These are phyloP conservation scores for Croton setiger DNA, from an alignment of 441 rosid genomes.

Conservation along the genomic window DNA sequence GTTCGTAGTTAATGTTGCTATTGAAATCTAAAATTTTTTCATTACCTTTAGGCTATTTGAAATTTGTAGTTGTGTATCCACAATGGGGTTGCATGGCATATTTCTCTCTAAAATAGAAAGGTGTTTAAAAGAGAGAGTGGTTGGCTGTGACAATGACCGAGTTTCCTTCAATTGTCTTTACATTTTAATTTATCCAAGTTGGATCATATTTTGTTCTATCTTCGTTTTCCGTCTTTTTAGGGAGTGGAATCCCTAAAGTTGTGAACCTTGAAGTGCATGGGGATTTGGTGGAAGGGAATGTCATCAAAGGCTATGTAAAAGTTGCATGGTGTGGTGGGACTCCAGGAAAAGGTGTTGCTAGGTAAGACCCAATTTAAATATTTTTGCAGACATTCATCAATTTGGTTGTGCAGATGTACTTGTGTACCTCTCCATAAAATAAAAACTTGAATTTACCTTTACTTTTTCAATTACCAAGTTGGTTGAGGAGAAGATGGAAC, in stretches of 20 bases:
- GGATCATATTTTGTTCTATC: conserved; percentile 16
- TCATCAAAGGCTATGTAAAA: conserved; percentile 63
- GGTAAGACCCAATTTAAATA: conserved; percentile 38
- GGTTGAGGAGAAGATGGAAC: conserved; percentile 98
- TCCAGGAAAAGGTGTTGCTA: conserved; percentile 91
- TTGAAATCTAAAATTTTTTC: not conserved
- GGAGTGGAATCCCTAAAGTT: conserved; percentile 94
- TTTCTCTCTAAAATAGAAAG: not conserved
- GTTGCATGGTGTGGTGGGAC: conserved; percentile 99
- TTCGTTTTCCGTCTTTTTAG: conserved; percentile 37
- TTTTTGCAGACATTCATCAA: not conserved
- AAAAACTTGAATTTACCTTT: not conserved
- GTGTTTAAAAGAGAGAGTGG: not conserved
- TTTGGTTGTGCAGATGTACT: not conserved
- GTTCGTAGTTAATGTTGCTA: conserved; percentile 3
- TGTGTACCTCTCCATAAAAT: conserved; percentile 3
- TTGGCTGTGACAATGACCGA: not conserved
- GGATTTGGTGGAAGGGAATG: conserved; percentile 82
- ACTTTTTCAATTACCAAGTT: conserved; percentile 38
- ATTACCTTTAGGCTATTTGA: not conserved
- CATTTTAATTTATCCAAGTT: conserved; percentile 2
- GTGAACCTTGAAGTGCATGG: conserved; percentile 85
- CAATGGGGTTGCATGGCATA: not conserved
- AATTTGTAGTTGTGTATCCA: conserved; percentile 5
- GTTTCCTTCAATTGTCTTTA: conserved; percentile 2